Conservation (phyloP, 1,284 basidiomycete species). For the Sphagnurus paluster region DNA sequence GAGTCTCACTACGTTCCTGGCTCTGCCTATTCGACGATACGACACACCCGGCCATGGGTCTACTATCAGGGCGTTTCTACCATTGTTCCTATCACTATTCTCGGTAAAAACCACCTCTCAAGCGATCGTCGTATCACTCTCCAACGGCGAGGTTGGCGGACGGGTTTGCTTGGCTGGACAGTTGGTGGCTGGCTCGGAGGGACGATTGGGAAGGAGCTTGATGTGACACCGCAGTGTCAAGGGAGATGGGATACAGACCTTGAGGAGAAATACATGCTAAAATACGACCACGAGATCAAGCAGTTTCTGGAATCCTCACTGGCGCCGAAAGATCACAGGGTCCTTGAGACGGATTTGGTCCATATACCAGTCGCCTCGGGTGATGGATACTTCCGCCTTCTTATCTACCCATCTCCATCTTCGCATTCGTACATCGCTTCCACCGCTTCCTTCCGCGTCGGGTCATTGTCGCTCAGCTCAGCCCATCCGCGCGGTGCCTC, state of each 20-base stretch:
- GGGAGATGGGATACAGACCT: constrained; percentile 12
- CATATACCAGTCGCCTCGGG: constrained; percentile 2
- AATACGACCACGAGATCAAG: constrained; percentile 18
- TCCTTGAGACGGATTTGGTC: constrained; percentile 10
- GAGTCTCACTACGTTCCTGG: constrained; percentile 14
- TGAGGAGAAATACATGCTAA: constrained; percentile 4
- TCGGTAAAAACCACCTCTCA: constrained; percentile 17
- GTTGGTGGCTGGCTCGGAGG: constrained; percentile 27
- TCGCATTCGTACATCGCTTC: constrained; percentile 15
- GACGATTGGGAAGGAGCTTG: constrained; percentile 25
- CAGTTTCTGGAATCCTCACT: constrained; percentile 9
- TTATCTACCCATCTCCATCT: constrained; percentile 7
- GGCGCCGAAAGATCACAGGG: constrained; percentile 17
- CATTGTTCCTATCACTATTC: constrained; percentile 22
- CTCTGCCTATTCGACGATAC: constrained; percentile 21
- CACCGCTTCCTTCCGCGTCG: constrained; percentile 28
- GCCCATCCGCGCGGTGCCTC: constrained; percentile 31
- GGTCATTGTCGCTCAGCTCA: constrained; percentile 27
- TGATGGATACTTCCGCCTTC: constrained; percentile 6
- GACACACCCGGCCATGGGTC: constrained; percentile 22
- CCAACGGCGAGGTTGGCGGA: constrained; percentile 26
- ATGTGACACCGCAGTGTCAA: constrained; percentile 25
- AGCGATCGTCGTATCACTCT: constrained; percentile 19
- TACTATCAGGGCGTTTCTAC: constrained; percentile 23
- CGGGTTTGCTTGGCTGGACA: constrained; percentile 28